These are phyloP conservation scores for Populus nigra DNA, from an alignment of 345 rosid genomes.

Conservation along the genomic window DNA sequence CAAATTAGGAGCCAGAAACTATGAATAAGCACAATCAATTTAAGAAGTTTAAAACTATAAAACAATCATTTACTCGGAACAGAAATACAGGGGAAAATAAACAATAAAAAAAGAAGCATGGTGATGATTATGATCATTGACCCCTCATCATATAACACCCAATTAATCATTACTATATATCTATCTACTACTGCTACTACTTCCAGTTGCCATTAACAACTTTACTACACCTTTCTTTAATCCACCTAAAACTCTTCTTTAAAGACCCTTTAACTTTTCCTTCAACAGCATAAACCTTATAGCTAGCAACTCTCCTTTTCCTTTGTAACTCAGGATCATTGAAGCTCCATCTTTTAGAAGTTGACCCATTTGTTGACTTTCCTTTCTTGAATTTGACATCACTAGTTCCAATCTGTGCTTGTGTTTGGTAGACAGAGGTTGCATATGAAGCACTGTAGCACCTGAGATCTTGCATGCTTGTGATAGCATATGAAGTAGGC, in stretches of 20 bases:
- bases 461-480: slow-evolving; percentile 56
- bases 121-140: neutral
- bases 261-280: slow-evolving; percentile 73
- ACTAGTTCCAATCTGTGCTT: slow-evolving; percentile 24
- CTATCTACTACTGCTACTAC: neutral
- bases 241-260: slow-evolving; percentile 62
- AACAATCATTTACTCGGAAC: slow-evolving; percentile 4
- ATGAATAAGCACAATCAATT: neutral
- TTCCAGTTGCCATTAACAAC: slow-evolving; percentile 33
- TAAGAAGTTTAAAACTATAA: neutral
- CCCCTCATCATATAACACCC: neutral
- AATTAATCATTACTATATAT: neutral
- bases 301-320: slow-evolving; percentile 67
- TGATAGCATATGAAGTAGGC: slow-evolving; percentile 25
- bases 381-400: slow-evolving; percentile 46
- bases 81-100: neutral
- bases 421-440: slow-evolving; percentile 30
- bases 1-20: too few species aligned
- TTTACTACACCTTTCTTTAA: slow-evolving; percentile 50
- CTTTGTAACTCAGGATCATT: slow-evolving; percentile 65
- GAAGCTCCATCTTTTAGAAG: slow-evolving; percentile 55
- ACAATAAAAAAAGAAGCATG: too few species aligned
- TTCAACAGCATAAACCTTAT: slow-evolving; percentile 65
- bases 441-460: slow-evolving; percentile 56
- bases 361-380: slow-evolving; percentile 39